A percentile compares a stretch with the other conserved stretches of the same genome.
Evolutionary conservation across 768 basidiomycete species (phyloP).

Genomic region (Suillus lakei): DNA sequence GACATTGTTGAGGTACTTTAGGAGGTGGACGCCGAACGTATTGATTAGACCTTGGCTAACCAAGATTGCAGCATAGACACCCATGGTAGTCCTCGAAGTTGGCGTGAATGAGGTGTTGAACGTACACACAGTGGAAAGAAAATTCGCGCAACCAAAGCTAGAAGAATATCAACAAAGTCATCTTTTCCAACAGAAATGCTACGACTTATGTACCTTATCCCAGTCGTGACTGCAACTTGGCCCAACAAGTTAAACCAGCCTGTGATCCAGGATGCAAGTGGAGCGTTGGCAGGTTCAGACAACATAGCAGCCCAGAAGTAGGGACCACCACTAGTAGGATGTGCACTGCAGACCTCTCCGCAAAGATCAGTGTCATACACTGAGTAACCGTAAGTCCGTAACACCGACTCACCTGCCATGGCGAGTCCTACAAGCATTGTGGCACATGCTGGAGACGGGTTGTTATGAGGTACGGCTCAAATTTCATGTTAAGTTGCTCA

Average conservation of each 20-base stretch:
- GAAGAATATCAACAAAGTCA: background rate
- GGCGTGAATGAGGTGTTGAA: constrained; percentile 64
- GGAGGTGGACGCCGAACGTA: constrained; percentile 70
- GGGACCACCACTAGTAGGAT: constrained; percentile 74
- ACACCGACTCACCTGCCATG: constrained; percentile 62
- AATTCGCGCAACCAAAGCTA: constrained; percentile 69
- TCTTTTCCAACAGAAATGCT: background rate
- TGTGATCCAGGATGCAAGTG: constrained; percentile 75
- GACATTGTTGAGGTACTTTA: constrained; percentile 71
- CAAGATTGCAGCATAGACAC: constrained; percentile 72
- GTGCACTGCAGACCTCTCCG: constrained; percentile 57
- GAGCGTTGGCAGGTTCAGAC: constrained; percentile 56
- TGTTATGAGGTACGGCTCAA: background rate
- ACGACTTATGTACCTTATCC: constrained; percentile 54
- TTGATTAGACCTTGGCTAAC: constrained; percentile 72
- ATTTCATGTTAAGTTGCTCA: constrained; percentile 35
- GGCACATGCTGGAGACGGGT: constrained; percentile 51
- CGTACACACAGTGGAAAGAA: constrained; percentile 67
- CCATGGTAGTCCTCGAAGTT: constrained; percentile 63
- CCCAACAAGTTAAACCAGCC: constrained; percentile 79
- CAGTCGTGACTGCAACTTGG: constrained; percentile 79
- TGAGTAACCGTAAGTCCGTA: background rate
- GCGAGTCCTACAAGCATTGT: constrained; percentile 75
- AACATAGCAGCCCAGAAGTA: constrained; percentile 87
- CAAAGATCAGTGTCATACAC: background rate